Percentiles rank a stretch among this genome's conserved stretches.
Evolutionary conservation across 2,329 filamentous ascomycete genomes (phyloP).

Genomic region (Pseudogymnoascus sp.): DNA sequence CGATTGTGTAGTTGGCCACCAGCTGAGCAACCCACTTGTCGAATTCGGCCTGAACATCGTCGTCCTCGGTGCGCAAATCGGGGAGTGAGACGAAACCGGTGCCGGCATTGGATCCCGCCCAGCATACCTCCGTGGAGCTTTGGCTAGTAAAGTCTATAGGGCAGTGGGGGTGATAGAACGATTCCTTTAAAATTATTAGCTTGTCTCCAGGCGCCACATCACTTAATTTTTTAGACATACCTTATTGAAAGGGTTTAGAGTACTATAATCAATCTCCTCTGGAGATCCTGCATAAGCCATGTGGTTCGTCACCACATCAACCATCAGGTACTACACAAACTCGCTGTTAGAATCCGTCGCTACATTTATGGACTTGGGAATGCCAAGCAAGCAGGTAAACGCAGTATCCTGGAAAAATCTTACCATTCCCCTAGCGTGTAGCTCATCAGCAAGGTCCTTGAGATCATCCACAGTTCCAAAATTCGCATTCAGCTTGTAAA

Average conservation of each 20-base stretch:
- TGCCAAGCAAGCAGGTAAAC: background rate
- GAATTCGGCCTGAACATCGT: constrained; percentile 32
- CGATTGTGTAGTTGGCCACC: constrained; percentile 38
- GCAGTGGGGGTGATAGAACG: constrained; percentile 54
- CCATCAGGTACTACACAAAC: constrained; percentile 46
- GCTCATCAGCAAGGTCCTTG: constrained; percentile 45
- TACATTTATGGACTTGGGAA: background rate
- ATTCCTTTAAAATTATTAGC: constrained; percentile 30
- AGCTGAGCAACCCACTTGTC: constrained; percentile 34
- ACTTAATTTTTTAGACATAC: background rate
- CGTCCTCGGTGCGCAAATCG: constrained; percentile 39
- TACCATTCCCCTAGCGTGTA: constrained; percentile 50
- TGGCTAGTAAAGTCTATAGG: constrained; percentile 49
- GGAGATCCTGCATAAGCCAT: constrained; percentile 45
- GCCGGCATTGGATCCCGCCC: constrained; percentile 39
- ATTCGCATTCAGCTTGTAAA: constrained; percentile 47
- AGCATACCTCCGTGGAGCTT: constrained; percentile 36
- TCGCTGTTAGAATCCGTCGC: background rate
- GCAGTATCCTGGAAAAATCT: background rate
- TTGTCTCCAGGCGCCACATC: background rate
- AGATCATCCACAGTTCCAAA: constrained; percentile 55
- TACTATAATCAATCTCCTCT: constrained; percentile 44
- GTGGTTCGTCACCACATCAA: constrained; percentile 53
- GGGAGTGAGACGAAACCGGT: constrained; percentile 33
- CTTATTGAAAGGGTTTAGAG: constrained; percentile 47